phyloP scores from a whole-genome alignment of 768 basidiomycete genomes.

The Baorangia bicolor region DNA sequence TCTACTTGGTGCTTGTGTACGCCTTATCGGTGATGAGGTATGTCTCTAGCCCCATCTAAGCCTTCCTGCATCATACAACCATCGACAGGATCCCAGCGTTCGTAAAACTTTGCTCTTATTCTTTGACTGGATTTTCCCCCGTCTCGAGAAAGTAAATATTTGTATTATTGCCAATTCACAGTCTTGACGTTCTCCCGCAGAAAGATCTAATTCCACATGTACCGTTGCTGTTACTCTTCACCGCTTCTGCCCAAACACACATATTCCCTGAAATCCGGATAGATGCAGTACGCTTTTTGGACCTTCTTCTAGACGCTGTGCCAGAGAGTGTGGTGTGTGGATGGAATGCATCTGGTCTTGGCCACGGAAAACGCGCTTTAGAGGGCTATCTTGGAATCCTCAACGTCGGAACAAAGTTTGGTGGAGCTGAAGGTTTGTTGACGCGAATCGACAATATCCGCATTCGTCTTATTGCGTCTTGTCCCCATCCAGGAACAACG shows the following conservation, averaged over 20 bases:
- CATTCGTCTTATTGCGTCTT: background rate
- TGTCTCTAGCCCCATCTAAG: constrained; percentile 14
- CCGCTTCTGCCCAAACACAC: constrained; percentile 87
- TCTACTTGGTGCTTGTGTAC: constrained; percentile 60
- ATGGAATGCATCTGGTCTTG: constrained; percentile 55
- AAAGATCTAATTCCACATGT: constrained; percentile 72
- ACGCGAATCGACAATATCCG: background rate
- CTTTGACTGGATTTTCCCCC: constrained; percentile 69
- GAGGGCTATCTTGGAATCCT: constrained; percentile 83
- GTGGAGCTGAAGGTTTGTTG: constrained; percentile 51
- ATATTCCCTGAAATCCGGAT: constrained; percentile 95
- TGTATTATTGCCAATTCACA: background rate
- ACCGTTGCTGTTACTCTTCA: constrained; percentile 75
- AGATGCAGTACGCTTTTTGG: constrained; percentile 80
- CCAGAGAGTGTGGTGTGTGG: constrained; percentile 66
- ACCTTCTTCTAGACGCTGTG: constrained; percentile 67
- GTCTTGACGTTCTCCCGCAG: constrained; percentile 38
- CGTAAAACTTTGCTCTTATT: constrained; percentile 71
- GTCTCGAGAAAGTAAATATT: constrained; percentile 52
- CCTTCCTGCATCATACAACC: background rate
- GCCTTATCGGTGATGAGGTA: constrained; percentile 83
- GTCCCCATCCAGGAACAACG: constrained; percentile 20
- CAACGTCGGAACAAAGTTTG: constrained; percentile 63
- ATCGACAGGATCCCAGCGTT: constrained; percentile 69
- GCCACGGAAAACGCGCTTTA: constrained; percentile 63